Evolutionary conservation across 2,329 filamentous ascomycete species (phyloP).

Genomic region (Zymoseptoria tritici): DNA sequence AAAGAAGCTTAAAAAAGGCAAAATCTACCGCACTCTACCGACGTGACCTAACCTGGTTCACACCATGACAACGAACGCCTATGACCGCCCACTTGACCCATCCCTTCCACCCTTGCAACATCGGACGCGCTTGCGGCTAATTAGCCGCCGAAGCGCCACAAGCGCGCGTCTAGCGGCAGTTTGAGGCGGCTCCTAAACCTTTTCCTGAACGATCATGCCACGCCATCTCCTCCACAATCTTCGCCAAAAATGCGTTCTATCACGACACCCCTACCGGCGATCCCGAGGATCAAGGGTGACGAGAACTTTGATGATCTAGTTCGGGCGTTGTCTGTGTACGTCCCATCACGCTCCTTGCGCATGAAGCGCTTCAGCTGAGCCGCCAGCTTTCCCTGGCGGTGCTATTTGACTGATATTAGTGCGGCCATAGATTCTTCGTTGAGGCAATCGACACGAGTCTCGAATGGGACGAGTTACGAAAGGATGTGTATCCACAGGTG

Average conservation of each 20-base stretch:
- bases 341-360: not conserved
- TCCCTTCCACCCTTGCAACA: not conserved
- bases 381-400: slow-evolving; percentile 3
- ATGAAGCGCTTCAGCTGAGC: not conserved
- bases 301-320: slow-evolving; percentile 59
- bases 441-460: slow-evolving; percentile 57
- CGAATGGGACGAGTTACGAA: slow-evolving; percentile 67
- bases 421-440: slow-evolving; percentile 48
- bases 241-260: not conserved
- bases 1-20: not conserved
- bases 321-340: slow-evolving; percentile 58
- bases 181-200: not conserved
- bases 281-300: slow-evolving; percentile 43
- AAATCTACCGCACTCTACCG: not conserved
- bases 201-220: not conserved
- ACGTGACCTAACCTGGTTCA: not conserved
- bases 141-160: not conserved
- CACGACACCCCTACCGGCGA: not conserved
- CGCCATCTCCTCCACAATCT: not conserved
- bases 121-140: not conserved
- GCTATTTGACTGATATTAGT: slow-evolving; percentile 7
- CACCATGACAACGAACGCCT: not conserved
- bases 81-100: not conserved
- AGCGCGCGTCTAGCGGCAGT: not conserved
- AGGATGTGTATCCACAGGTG: slow-evolving; percentile 52